Base-by-base conservation (phyloP, 2,329 filamentous ascomycete genomes). In the Xylariaceae sp. region DNA sequence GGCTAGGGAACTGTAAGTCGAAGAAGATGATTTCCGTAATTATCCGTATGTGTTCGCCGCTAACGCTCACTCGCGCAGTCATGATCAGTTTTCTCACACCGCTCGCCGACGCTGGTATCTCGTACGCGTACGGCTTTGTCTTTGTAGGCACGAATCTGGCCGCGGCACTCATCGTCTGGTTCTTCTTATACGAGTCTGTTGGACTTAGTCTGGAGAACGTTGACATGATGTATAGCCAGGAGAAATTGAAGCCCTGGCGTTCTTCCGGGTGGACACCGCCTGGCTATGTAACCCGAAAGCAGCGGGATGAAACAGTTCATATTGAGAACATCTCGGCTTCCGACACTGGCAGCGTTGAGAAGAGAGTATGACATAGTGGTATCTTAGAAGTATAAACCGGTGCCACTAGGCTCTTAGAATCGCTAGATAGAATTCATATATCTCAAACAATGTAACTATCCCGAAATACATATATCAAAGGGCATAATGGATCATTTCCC, bases 131-230 rank as follows among this genome's bases (percentile, higher is more conserved):
- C 64, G 87, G 87, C 5, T 89, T 87, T 64, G 81, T 89, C 46
- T 89, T 89, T 66, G 83, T 82, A 0, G 83, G 76, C 2, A 86
- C 83, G 67, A 85, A 86, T 64, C 73, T 89, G 47, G 73, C 78
- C 1, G 86, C 81, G 1, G 79, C 83, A 1, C 64, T 82, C 0
- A 70, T 88, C 19, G 83, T 89, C 21, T 90, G 84, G 77, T 87
- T 90, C 75, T 89, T 88, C 72, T 79, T 90, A 52, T 86, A 83
- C 70, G 87, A 90, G 69, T 85, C 81, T 16, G 81, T 83, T 58
- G 82, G 80, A 41, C 79, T 88, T 9, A 85, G 83, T 12, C 78
- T 90, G n/a, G 88, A 90, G 73, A 85, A 89, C 63, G 84, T 90
- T 54, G 87, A 90, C 70, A 81, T 83, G 50, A 88, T 89, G 85